Evolutionary conservation across 2,329 filamentous ascomycete species (phyloP), one percentile per base, ranked within the genome.

Genomic region (Chalaropsis thielavioides): DNA sequence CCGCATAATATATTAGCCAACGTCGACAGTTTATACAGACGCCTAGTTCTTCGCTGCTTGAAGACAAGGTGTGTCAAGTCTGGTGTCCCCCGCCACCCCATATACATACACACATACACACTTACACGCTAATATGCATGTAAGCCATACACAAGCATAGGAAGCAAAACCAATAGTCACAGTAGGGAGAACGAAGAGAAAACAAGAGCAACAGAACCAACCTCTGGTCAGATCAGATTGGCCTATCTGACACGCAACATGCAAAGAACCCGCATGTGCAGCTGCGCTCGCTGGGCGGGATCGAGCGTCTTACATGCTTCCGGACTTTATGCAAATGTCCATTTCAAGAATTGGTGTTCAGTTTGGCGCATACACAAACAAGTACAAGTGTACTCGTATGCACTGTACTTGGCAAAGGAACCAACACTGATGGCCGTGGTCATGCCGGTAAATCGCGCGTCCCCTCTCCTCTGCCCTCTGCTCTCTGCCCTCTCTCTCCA

Each of bases 11-110:
- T 51, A 11, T 44, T 65, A 15, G 64, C 61, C 24, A 59, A 44
- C 44, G 22, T 65, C 35, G 59, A 51, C 64, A 40, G 56, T 58
- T 43, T 62, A n/a, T 60, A 49, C 38, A 44, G 64, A 35, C n/a
- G n/a, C n/a, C n/a, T n/a, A n/a, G n/a, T n/a, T n/a, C n/a, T n/a
- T n/a, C n/a, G n/a, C n/a, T n/a, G n/a, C n/a, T n/a, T n/a, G n/a
- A n/a, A n/a, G n/a, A n/a, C n/a, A n/a, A n/a, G n/a, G n/a, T n/a
- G 31, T 35, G 15, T 35, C 31, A 56, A 56, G 51, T 56, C 51
- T 22, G 51, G 3, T 43, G 5, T 31, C 17, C 1, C 51, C 51
- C 24, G 22, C 22, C 49, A 17, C 22, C 51, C 49, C 19, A 56
- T 13, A 17, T 19, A 19, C 51, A 35, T 17, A 15, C 41, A n/a